These are phyloP conservation scores for Collariella sp. DNA, from an alignment of 495 filamentous ascomycete genomes.

Conservation along the genomic window DNA sequence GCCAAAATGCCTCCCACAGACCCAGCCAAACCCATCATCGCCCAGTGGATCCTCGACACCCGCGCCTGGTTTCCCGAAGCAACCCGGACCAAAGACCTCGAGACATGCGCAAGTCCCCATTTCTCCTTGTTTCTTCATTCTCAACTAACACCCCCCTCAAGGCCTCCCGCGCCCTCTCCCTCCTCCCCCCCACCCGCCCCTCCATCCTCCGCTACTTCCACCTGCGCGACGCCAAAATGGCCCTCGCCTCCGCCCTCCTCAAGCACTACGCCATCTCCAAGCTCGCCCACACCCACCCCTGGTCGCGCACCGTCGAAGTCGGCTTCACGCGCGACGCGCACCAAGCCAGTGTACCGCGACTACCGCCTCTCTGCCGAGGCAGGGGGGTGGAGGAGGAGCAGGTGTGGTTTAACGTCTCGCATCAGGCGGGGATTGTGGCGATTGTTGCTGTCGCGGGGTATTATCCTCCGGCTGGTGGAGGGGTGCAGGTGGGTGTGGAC, in stretches of 20 bases:
- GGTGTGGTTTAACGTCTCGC: slow-evolving; percentile 80
- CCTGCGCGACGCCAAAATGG: slow-evolving; percentile 56
- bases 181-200: slow-evolving; percentile 47
- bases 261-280: slow-evolving; percentile 67
- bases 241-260: slow-evolving; percentile 64
- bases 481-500: slow-evolving; percentile 55
- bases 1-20: not conserved
- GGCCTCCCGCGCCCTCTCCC: slow-evolving; percentile 47
- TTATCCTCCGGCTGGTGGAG: not conserved
- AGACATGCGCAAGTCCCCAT: slow-evolving; percentile 28
- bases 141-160: slow-evolving; percentile 14
- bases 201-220: slow-evolving; percentile 50
- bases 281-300: slow-evolving; percentile 49
- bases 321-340: slow-evolving; percentile 48
- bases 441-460: slow-evolving; percentile 31
- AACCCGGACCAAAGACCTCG: slow-evolving; percentile 33
- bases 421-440: slow-evolving; percentile 73
- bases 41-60: slow-evolving; percentile 44
- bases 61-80: slow-evolving; percentile 35
- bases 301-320: slow-evolving; percentile 43
- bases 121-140: not conserved
- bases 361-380: no score
- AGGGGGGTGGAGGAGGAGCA: slow-evolving; percentile 17
- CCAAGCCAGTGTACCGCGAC: slow-evolving; percentile 51
- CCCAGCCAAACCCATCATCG: slow-evolving; percentile 14